These are phyloP conservation scores for Dictyostelium capitatum DNA, from an alignment of 78 protist species.

Conservation along the genomic window DNA sequence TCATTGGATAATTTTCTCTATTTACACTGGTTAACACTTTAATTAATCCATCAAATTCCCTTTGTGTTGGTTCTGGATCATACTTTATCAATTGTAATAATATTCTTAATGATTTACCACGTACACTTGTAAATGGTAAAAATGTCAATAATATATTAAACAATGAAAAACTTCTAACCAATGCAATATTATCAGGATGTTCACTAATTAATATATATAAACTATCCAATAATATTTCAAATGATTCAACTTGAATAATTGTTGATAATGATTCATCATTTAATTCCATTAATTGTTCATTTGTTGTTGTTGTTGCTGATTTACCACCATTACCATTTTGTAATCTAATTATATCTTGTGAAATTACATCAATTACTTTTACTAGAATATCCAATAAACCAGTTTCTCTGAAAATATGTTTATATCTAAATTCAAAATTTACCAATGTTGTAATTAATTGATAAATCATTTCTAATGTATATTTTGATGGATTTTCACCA, in stretches of 20 bases:
- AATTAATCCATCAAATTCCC: conserved; percentile 66
- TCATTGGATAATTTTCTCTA: conserved; percentile 31
- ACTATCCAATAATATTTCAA: conserved; percentile 52
- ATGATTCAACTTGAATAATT: conserved; percentile 34
- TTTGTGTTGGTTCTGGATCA: conserved; percentile 59
- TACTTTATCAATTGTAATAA: conserved; percentile 69
- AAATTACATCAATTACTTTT: conserved; percentile 36
- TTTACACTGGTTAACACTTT: conserved; percentile 38
- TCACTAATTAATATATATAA: conserved; percentile 53
- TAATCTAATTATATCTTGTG: conserved; percentile 35
- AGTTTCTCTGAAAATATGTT: conserved; percentile 75
- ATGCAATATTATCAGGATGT: conserved; percentile 66
- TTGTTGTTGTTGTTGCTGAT: not conserved
- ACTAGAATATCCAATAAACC: conserved; percentile 67
- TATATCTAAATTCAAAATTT: conserved; percentile 67
- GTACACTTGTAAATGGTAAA: conserved; percentile 50
- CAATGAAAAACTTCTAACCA: conserved; percentile 43
- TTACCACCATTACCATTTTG: not conserved
- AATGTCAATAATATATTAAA: conserved; percentile 53
- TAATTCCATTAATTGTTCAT: not conserved
- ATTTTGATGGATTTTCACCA: conserved; percentile 60
- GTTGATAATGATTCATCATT: not conserved
- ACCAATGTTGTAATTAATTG: conserved; percentile 70
- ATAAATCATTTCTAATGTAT: conserved; percentile 65
- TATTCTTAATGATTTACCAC: conserved; percentile 56